Base-by-base conservation (phyloP, 345 rosid genomes). In the Lepidium aucheri region DNA sequence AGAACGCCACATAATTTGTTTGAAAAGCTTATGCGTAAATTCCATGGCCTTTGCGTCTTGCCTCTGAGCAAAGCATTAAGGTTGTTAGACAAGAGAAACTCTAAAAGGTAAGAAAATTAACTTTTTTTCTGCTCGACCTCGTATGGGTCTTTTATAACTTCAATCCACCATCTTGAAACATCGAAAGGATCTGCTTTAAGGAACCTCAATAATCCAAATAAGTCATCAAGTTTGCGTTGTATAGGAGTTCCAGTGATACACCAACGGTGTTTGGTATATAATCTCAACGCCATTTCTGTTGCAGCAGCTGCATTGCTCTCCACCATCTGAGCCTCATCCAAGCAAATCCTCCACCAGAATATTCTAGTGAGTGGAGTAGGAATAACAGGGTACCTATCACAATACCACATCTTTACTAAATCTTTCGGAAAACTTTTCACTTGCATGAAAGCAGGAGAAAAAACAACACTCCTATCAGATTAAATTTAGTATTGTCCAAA, bases 301-400 rank as follows among this genome's bases (percentile, higher is more conserved):
- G 98, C 97, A 69, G 94, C 89, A 58, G 96, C 88, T 76, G 85
- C 78, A 82, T 84, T 93, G 68, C 89, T 88, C 82, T 93, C 98
- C 76, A 93, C 98, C 98, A 93, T 90, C 76, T 93, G 98, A 58
- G 97, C 98, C 76, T 93, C 98, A 77, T 93, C 98, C 79, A 93
- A 81, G 81, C 97, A 93, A 74, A 90, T 67, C 78, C 98, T 86
- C 98, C 97, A 90, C 98, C 98, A 93, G 76, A 73, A 82, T 81
- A 93, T 84, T 77, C 98, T 80, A 62, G 97, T 90, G 18, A 93
- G 91, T 59, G 72, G 81, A 59, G 98, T 90, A 33, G 98, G 96
- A 79, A 80, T 77, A 18, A 93, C 96, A 72, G 98, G 98, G 79
- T 93, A 90, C 91, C 98, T 92, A 69, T 54, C 9, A 72, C 63